A percentile compares a stretch with the other conserved stretches of the same genome.
phyloP scores from a whole-genome alignment of 208 protist genomes.

The Wallacemonas rigidus region DNA sequence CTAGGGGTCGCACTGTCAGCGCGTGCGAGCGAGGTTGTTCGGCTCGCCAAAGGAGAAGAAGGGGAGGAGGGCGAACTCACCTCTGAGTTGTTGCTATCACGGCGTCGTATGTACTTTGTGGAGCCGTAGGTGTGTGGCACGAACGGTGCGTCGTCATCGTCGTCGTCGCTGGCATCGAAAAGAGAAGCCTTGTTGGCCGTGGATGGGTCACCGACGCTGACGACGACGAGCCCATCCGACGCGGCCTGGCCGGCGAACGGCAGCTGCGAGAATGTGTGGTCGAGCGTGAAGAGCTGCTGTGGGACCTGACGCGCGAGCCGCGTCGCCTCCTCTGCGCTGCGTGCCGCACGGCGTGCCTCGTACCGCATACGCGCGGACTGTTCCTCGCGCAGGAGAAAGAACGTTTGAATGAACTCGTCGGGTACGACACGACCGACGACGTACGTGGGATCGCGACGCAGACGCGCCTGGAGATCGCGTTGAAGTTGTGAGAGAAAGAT shows the following conservation, averaged over 20 bases:
- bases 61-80: not conserved
- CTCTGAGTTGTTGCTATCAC: not conserved
- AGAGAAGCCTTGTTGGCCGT: not conserved
- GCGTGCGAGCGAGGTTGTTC: too few species aligned
- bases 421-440: conserved; percentile 22
- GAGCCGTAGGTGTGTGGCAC: conserved; percentile 22
- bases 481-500: conserved; percentile 32
- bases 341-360: not conserved
- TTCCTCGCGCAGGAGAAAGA: conserved; percentile 26
- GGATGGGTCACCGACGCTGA: conserved; percentile 21
- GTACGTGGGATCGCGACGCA: conserved; percentile 19
- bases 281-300: conserved; percentile 27
- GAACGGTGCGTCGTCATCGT: conserved; percentile 17
- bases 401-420: conserved; percentile 27
- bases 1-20: too few species aligned
- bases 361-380: not conserved
- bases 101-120: conserved; percentile 15
- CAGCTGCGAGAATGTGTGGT: conserved; percentile 17
- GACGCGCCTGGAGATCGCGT: conserved; percentile 28
- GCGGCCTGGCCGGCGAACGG: conserved; percentile 27
- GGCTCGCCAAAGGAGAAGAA: too few species aligned
- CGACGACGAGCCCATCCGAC: conserved; percentile 29
- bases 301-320: not conserved
- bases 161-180: not conserved
- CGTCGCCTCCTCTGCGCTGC: not conserved